These are phyloP conservation scores for Echinosophora koreensis DNA, from an alignment of 306 rosid genomes.

Conservation along the genomic window DNA sequence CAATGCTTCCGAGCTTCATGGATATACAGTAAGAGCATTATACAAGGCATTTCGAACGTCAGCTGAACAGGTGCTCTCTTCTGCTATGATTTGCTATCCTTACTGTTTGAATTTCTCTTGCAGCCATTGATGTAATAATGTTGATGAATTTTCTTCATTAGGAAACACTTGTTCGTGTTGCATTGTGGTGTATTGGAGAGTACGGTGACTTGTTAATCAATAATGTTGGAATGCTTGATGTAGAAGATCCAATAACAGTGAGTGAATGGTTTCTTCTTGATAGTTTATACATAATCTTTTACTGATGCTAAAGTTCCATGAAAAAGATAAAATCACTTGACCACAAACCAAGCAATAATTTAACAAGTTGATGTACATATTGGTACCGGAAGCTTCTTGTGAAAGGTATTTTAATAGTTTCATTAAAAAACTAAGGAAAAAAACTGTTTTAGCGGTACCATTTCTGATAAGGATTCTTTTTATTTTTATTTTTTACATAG, in stretches of 20 bases:
- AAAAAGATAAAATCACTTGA: slow-evolving; percentile 37
- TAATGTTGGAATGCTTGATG: slow-evolving; percentile 81
- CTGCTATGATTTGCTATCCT: slow-evolving; percentile 39
- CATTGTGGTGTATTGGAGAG: slow-evolving; percentile 99
- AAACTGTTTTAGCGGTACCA: neutral
- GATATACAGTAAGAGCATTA: slow-evolving; percentile 86
- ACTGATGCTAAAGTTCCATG: slow-evolving; percentile 43
- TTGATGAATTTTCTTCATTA: slow-evolving; percentile 53
- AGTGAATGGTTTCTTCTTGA: slow-evolving; percentile 50
- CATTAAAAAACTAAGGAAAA: no score
- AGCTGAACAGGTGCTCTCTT: slow-evolving; percentile 74
- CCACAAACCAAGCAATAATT: slow-evolving; percentile 30
- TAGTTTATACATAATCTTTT: slow-evolving; percentile 26
- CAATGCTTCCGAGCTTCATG: slow-evolving; percentile 97
- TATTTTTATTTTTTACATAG: neutral
- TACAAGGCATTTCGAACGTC: slow-evolving; percentile 84
- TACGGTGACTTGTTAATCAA: slow-evolving; percentile 91
- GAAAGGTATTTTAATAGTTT: slow-evolving; percentile 6
- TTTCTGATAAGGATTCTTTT: slow-evolving; percentile 37
- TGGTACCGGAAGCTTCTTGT: slow-evolving; percentile 26
- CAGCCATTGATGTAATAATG: slow-evolving; percentile 22
- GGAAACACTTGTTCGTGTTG: slow-evolving; percentile 96
- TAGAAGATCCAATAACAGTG: slow-evolving; percentile 89
- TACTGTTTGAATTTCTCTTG: slow-evolving; percentile 36
- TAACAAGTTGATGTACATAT: slow-evolving; percentile 18